A percentile compares a stretch with the other conserved stretches of the same genome.
These are phyloP conservation scores for Cytospora chrysosperma DNA, from an alignment of 2,329 filamentous ascomycete species.

Conservation along the genomic window DNA sequence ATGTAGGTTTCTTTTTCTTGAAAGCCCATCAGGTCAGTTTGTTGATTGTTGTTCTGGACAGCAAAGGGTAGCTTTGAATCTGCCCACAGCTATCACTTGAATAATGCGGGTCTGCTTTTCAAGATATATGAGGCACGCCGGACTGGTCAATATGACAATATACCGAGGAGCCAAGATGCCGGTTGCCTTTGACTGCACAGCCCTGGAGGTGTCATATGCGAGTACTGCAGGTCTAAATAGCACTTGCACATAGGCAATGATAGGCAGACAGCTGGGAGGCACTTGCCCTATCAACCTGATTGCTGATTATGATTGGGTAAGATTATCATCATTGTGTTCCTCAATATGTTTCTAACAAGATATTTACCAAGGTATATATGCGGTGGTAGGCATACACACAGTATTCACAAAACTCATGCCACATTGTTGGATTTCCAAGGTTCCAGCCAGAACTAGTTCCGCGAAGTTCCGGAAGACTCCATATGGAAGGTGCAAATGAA, in stretches of 20 bases:
- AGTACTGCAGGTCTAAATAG: not conserved
- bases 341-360: too few species aligned
- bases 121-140: not conserved
- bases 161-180: not conserved
- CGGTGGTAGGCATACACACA: too few species aligned
- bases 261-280: too few species aligned
- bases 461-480: too few species aligned
- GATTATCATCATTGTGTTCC: too few species aligned
- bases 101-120: not conserved
- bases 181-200: not conserved
- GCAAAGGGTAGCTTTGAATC: not conserved
- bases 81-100: not conserved
- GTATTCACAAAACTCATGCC: too few species aligned
- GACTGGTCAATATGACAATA: not conserved
- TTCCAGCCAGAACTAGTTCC: too few species aligned
- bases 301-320: not conserved
- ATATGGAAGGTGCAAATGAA: too few species aligned
- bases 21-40: not conserved
- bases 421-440: too few species aligned
- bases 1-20: not conserved
- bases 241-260: too few species aligned
- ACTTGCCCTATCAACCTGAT: not conserved
- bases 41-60: not conserved
- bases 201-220: not conserved
- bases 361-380: too few species aligned